phyloP scores from a whole-genome alignment of 2,329 filamentous ascomycete species.

The Macrophomina phaseolina region DNA sequence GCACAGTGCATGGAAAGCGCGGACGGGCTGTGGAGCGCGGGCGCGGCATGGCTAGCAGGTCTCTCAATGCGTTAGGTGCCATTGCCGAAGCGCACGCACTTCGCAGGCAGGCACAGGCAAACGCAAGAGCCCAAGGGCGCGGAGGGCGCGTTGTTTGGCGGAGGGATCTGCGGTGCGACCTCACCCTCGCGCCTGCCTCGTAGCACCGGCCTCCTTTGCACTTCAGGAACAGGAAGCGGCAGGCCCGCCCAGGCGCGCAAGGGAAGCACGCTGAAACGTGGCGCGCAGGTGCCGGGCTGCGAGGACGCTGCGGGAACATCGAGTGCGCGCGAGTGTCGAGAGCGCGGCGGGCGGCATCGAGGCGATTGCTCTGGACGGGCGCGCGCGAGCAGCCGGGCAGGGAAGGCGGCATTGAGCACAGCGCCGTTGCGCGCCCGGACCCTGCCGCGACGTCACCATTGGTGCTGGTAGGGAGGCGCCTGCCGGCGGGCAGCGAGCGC shows the following conservation, averaged over 20 bases:
- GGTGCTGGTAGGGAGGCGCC: background rate
- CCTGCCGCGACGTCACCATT: constrained; percentile 8
- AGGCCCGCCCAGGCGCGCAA: constrained; percentile 7
- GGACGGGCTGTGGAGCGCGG: constrained; percentile 11
- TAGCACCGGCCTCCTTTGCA: constrained; percentile 14
- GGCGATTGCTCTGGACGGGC: background rate
- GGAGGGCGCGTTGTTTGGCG: constrained; percentile 25
- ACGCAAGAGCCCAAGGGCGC: constrained; percentile 15
- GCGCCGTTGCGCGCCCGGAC: constrained; percentile 1
- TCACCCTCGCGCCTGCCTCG: constrained; percentile 11
- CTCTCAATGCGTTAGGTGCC: background rate
- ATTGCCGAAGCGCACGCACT: constrained; percentile 7
- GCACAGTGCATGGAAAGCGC: constrained; percentile 9
- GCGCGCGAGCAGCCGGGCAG: background rate
- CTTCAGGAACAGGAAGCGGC: constrained; percentile 24
- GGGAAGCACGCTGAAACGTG: constrained; percentile 22
- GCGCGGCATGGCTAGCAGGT: constrained; percentile 10
- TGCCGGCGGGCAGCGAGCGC: background rate
- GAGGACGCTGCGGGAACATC: background rate
- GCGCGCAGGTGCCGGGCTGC: constrained; percentile 18
- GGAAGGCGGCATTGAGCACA: background rate
- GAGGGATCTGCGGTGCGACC: constrained; percentile 15
- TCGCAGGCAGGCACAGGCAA: background rate
- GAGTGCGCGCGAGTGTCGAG: constrained; percentile 1
- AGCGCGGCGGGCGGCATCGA: background rate